Base-by-base conservation (phyloP, 352 stramenopile genomes). In the Hyaloperonospora brassicae region DNA sequence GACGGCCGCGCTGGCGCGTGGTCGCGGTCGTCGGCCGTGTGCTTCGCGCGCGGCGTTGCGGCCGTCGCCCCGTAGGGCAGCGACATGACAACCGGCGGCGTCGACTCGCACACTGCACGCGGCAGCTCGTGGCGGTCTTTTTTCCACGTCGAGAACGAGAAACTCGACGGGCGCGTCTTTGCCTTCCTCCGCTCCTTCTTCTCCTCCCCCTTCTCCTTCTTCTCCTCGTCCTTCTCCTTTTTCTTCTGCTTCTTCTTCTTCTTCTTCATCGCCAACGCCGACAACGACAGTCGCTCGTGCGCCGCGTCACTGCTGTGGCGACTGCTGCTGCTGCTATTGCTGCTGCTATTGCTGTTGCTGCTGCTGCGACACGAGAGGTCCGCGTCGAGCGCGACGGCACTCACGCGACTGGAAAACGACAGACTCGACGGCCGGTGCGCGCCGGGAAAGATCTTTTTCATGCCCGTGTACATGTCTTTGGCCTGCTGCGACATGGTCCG, bases 371-470 rank as follows among this genome's bases (percentile, higher is more conserved):
- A 60, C 21, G 67, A 74, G n/a, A 76, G 39, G 21, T 72, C 67
- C 3, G 48, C 47, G 30, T 65, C 70, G 10, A 67, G 30, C 13
- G n/a, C 4, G 22, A 39, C 35, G 39, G 54, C 25, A 50, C 57
- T 72, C 52, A 57, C 51, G n/a, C 68, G 68, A 0, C 68, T 55
- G 22, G 56, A 59, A 47, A 68, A 71, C 25, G 72, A 83, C 63
- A 86, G 86, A 39, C 64, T 68, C 21, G 68, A 68, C 47, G 64
- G 77, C 52, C 78, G 72, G 12, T 62, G 65, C 23, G 67, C 68
- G 23, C 69, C 61, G 25, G 78, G 72, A 58, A 81, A 79, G 60
- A 86, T 80, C 73, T 89, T 89, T 68, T 89, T 89, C 53, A 89
- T 81, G 17, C 78, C 78, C 51, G 78, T 78, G 57, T 84, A 84